Evolutionary conservation across 2,329 filamentous ascomycete genomes (phyloP).

Genomic region (Claviceps humidiphila): DNA sequence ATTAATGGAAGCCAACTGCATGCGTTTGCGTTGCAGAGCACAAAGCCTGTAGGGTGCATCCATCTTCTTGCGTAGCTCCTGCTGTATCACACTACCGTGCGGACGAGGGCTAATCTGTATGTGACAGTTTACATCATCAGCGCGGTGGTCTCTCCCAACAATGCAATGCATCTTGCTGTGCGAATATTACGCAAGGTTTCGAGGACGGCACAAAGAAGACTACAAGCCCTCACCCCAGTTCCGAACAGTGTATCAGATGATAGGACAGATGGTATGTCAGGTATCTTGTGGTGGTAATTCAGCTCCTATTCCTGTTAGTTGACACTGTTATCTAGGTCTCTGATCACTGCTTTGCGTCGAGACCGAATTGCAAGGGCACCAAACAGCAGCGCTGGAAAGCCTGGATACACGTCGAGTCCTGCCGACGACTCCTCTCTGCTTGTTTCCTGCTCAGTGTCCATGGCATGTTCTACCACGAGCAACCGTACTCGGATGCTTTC

Average conservation of each 20-base stretch:
- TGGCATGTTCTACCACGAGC: conserved; percentile 40
- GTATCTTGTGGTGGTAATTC: not conserved
- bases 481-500: conserved; percentile 21
- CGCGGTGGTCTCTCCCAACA: conserved; percentile 30
- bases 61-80: too few species aligned
- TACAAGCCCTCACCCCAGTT: conserved; percentile 36
- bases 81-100: not conserved
- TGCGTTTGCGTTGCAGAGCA: conserved; percentile 36
- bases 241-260: conserved; percentile 38
- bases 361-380: not conserved
- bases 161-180: conserved; percentile 43
- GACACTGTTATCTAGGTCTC: conserved; percentile 2
- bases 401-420: conserved; percentile 40
- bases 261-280: conserved; percentile 40
- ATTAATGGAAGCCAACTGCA: conserved; percentile 36
- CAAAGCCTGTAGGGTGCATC: conserved; percentile 31
- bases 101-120: conserved; percentile 7
- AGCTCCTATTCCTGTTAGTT: not conserved
- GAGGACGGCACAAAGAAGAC: conserved; percentile 34
- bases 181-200: conserved; percentile 42
- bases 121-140: conserved; percentile 23
- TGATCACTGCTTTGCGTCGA: not conserved
- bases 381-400: conserved; percentile 30
- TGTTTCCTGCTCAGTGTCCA: conserved; percentile 46
- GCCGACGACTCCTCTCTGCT: conserved; percentile 38